Conservation (phyloP, 2,329 filamentous ascomycete species). For the Domatiomyces catenatus region DNA sequence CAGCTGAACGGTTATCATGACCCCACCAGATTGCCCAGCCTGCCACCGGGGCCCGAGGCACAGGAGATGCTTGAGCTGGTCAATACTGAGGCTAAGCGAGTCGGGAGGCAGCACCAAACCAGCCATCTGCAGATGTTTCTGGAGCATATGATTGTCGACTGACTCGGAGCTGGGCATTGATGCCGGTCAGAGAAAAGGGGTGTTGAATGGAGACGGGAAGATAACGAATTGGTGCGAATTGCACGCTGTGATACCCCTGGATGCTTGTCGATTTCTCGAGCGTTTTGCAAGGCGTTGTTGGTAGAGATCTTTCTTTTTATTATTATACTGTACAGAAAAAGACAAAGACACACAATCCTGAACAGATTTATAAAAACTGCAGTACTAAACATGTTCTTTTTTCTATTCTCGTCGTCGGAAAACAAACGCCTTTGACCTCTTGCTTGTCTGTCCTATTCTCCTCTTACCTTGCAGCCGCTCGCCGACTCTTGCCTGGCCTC, state of each 20-base stretch:
- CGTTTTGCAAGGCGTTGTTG: slow-evolving; percentile 1
- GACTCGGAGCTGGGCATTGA: background rate
- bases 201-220: background rate
- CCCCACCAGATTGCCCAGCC: slow-evolving; percentile 12
- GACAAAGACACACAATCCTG: background rate
- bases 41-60: slow-evolving; percentile 15
- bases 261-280: background rate
- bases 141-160: slow-evolving; percentile 3
- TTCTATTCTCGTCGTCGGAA: background rate
- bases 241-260: background rate
- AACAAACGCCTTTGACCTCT: background rate
- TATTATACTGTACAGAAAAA: background rate
- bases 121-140: slow-evolving; percentile 15
- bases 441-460: background rate
- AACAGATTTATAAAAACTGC: too few species aligned
- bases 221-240: background rate
- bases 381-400: too few species aligned
- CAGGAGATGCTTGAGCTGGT: slow-evolving; percentile 18
- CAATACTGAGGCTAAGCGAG: slow-evolving; percentile 13
- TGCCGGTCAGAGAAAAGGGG: slow-evolving; percentile 1
- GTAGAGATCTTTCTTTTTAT: background rate
- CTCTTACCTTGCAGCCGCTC: slow-evolving; percentile 21
- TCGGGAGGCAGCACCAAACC: slow-evolving; percentile 16
- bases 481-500: slow-evolving; percentile 37
- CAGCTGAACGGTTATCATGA: slow-evolving; percentile 17